Evolutionary conservation across 257 asterid species (phyloP).

Genomic region (Gentiana macrophylla): DNA sequence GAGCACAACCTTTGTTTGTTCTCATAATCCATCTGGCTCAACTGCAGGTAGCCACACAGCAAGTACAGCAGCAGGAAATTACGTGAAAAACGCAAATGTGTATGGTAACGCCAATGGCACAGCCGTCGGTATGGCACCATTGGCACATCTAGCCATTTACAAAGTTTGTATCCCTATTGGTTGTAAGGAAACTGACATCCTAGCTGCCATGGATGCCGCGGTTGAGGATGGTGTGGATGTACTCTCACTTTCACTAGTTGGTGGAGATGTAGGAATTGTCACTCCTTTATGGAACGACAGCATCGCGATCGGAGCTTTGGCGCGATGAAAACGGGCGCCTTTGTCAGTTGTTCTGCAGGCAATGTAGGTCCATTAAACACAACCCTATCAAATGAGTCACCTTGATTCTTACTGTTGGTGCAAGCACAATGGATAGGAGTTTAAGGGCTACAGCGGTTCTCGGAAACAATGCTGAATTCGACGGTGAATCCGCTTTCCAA

Average conservation of each 20-base stretch:
- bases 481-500: constrained; percentile 17
- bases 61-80: constrained; percentile 42
- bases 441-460: constrained; percentile 13
- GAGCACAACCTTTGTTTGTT: too few species aligned
- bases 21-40: too few species aligned
- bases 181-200: constrained; percentile 12
- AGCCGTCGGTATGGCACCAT: constrained; percentile 39
- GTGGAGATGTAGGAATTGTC: constrained; percentile 1
- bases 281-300: constrained; percentile 2
- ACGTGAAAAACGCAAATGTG: constrained; percentile 24
- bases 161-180: constrained; percentile 12
- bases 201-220: constrained; percentile 42
- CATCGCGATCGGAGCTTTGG: constrained; percentile 17
- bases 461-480: constrained; percentile 12
- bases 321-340: constrained; percentile 15
- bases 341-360: constrained; percentile 20
- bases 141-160: constrained; percentile 39
- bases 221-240: constrained; percentile 21
- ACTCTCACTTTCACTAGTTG: constrained; percentile 15
- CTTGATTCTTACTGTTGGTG: constrained; percentile 28
- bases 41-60: constrained; percentile 27
- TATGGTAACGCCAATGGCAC: constrained; percentile 41
- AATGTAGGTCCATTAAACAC: constrained; percentile 11
- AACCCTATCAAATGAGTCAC: constrained; percentile 17
- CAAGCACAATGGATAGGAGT: constrained; percentile 20